These are phyloP conservation scores for Flaveria floridana DNA, from an alignment of 140 eudicot species.

Conservation along the genomic window DNA sequence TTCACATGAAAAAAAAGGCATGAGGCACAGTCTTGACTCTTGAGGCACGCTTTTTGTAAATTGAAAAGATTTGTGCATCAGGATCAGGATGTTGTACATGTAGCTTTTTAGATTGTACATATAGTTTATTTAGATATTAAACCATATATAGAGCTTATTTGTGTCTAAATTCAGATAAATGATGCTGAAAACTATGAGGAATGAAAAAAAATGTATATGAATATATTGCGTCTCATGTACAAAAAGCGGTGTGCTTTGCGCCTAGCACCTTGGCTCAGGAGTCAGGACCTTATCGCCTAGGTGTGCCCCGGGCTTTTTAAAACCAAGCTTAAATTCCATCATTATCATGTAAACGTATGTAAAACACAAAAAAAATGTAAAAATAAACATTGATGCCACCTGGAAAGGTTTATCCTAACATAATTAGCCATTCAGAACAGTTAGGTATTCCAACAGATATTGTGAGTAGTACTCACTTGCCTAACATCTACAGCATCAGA, in stretches of 20 bases:
- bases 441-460: conserved; percentile 7
- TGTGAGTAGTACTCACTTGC: conserved; percentile 57
- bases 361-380: neutral
- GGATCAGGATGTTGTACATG: neutral
- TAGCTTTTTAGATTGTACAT: neutral
- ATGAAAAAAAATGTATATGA: too few species aligned
- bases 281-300: neutral
- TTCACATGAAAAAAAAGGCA: neutral
- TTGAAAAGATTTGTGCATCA: neutral
- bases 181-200: neutral
- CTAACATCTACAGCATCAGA: conserved; percentile 93
- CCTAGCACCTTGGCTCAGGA: neutral
- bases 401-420: neutral
- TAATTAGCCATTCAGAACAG: neutral
- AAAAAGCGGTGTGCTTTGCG: neutral
- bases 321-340: neutral
- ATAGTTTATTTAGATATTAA: neutral
- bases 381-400: neutral
- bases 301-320: too few species aligned
- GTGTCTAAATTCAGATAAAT: neutral
- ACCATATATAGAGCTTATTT: neutral
- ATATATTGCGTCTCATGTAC: neutral
- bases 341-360: conserved; percentile 12
- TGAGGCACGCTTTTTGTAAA: neutral
- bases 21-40: neutral